Evolutionary conservation across 2,329 filamentous ascomycete genomes (phyloP), one percentile per base, ranked within the genome.

Genomic region (Apiospora pterosperma): DNA sequence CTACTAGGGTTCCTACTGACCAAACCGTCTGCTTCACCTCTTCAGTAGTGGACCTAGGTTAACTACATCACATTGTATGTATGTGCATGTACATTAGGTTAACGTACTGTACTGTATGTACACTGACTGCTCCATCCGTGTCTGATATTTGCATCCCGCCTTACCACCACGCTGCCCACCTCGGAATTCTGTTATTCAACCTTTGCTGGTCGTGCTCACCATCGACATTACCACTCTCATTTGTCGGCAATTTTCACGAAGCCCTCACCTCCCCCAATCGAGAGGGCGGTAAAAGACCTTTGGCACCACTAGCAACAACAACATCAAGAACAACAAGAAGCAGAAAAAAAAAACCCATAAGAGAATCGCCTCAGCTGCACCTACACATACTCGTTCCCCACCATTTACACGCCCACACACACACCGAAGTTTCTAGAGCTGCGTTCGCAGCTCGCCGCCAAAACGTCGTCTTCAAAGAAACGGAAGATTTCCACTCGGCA

Each of bases 391-490:
- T 55, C n/a, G 48, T 55, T 55, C 48, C 48, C 48, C 48, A 55
- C 48, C 48, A 55, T 55, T 55, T 55, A 55, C 48, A 55, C 48
- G 16, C 48, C 48, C 48, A 55, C 48, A 42, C 41, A 42, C 41
- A 55, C 61, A 58, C 63, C 63, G 59, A 70, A 68, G 71, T 69
- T 65, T 69, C 74, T 73, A 78, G 85, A 88, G 85, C 85, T 88
- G 85, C 85, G 73, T 71, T 76, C 76, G 87, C 87, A 89, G 88
- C 88, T 90, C 88, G 80, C 83, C 77, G 82, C 85, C 88, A 90
- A 84, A 79, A 90, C 88, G 88, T 89, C 87, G 87, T 89, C 86
- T 82, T 83, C 81, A 84, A 90, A 90, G 87, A 90, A 90, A 87
- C 84, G 87, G 83, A 90, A 87, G 85, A 85, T 90, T 73, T 81